phyloP scores from a whole-genome alignment of 805 yeast species.

The Saturnispora gosingensis region DNA sequence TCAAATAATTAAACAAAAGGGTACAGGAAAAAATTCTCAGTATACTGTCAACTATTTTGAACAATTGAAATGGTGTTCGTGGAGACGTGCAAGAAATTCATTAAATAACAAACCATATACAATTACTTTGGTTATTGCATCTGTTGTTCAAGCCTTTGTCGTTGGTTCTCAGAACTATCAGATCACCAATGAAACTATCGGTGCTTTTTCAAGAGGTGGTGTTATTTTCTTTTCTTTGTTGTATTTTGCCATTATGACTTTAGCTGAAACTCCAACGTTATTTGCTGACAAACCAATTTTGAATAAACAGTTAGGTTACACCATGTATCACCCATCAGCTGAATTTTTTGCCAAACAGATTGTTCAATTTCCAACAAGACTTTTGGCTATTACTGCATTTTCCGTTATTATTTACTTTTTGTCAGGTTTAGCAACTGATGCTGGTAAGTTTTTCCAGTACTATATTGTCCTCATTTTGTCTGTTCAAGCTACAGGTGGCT shows the following conservation, averaged over 20 bases:
- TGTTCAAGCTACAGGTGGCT: conserved; percentile 37
- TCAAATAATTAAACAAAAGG: conserved; percentile 30
- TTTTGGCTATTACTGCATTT: conserved; percentile 39
- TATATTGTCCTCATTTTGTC: conserved; percentile 2
- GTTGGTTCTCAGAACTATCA: conserved; percentile 41
- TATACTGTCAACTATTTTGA: conserved; percentile 35
- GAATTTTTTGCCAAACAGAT: conserved; percentile 50
- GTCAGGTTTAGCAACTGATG: conserved; percentile 40
- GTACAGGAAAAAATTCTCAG: conserved; percentile 32
- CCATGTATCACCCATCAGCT: conserved; percentile 58
- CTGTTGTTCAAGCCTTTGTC: conserved; percentile 45
- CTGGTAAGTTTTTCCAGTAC: conserved; percentile 41
- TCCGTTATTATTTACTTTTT: conserved; percentile 42
- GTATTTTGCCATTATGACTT: conserved; percentile 49
- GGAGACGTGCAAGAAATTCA: conserved; percentile 45
- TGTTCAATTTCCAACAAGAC: conserved; percentile 49
- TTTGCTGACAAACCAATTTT: conserved; percentile 55
- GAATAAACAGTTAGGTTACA: conserved; percentile 54
- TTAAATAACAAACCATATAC: conserved; percentile 51
- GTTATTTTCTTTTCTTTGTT: conserved; percentile 50
- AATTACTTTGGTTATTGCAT: conserved; percentile 38
- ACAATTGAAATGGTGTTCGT: conserved; percentile 43
- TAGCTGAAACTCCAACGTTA: conserved; percentile 52
- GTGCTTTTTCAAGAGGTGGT: conserved; percentile 46
- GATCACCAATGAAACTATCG: conserved; percentile 13